Evolutionary conservation across 163 green algal species (phyloP), one percentile per base, ranked within the genome.

Genomic region (Botryococcus braunii): DNA sequence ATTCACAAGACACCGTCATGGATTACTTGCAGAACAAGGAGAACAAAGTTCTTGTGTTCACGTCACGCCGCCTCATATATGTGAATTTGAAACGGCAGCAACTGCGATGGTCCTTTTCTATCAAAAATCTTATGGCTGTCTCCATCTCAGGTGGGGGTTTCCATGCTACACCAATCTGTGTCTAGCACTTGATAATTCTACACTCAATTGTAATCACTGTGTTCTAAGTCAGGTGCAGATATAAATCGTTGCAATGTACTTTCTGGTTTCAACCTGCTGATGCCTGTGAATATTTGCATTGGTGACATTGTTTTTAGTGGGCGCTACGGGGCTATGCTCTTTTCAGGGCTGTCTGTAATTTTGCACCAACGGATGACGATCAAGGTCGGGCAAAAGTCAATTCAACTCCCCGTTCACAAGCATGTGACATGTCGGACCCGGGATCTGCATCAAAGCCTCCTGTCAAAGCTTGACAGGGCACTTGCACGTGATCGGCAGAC

Each of bases 11-110:
- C 43, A 62, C 29, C 21, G 69, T 78, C 37, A 25, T 78, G 62
- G 72, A 78, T 57, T 71, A 66, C 37, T 63, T 78, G 72, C 67
- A 74, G 68, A 78, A 71, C 67, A 78, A 78, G 72, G 62, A 71
- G 31, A 65, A 43, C 72, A 78, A 78, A 63, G 72, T 63, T 11
- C 27, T 74, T 27, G 49, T 74, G 38, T 64, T 78, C 68, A 78
- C 68, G 8, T 48, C 58, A 29, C 48, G 50, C n/a, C 47, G 60
- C 62, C 36, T 74, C 5, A 57, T 78, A 23, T 78, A 78, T 56
- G 32, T 78, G 21, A 62, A 74, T 68, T 38, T 72, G 32, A 39
- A 68, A 63, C 67, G 72, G 1, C 67, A 74, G 27, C 58, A 48
- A 11, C 37, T 72, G 41, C 67, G 72, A 21, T 78, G 72, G 72